These are phyloP conservation scores for Penicillium coffeae DNA, from an alignment of 495 filamentous ascomycete genomes.

Conservation along the genomic window DNA sequence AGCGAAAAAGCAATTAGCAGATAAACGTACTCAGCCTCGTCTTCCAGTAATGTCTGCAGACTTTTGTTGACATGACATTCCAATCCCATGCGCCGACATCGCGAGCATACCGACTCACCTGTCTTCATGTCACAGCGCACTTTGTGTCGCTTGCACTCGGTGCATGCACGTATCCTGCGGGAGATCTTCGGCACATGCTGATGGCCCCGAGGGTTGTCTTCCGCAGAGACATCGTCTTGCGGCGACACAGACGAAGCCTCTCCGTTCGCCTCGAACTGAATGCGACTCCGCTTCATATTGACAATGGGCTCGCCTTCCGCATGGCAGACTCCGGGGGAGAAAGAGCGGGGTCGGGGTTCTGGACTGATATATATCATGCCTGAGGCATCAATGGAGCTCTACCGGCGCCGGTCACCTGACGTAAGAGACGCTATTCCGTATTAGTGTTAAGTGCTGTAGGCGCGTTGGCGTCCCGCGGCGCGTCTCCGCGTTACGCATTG, in stretches of 20 bases:
- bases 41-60: conserved; percentile 50
- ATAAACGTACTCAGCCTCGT: conserved; percentile 44
- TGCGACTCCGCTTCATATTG: conserved; percentile 47
- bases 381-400: conserved; percentile 13
- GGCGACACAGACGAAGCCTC: conserved; percentile 39
- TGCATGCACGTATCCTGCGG: conserved; percentile 54
- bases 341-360: conserved; percentile 29
- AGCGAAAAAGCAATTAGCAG: not conserved
- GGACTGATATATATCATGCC: conserved; percentile 14
- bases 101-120: conserved; percentile 41
- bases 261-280: conserved; percentile 42
- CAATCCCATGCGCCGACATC: conserved; percentile 49
- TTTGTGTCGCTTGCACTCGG: conserved; percentile 53
- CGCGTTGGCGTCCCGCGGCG: not conserved
- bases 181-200: conserved; percentile 50
- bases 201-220: conserved; percentile 28
- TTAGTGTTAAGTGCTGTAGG: conserved; percentile 12
- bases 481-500: conserved; percentile 26
- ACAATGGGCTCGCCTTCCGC: conserved; percentile 15
- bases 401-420: conserved; percentile 15
- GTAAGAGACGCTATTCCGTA: conserved; percentile 13
- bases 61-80: conserved; percentile 55
- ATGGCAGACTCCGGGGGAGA: conserved; percentile 21
- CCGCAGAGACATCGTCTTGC: conserved; percentile 27
- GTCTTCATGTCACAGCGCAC: conserved; percentile 50